Evolutionary conservation across 2,329 filamentous ascomycete genomes (phyloP).

Genomic region (Metarhizium anisopliae): DNA sequence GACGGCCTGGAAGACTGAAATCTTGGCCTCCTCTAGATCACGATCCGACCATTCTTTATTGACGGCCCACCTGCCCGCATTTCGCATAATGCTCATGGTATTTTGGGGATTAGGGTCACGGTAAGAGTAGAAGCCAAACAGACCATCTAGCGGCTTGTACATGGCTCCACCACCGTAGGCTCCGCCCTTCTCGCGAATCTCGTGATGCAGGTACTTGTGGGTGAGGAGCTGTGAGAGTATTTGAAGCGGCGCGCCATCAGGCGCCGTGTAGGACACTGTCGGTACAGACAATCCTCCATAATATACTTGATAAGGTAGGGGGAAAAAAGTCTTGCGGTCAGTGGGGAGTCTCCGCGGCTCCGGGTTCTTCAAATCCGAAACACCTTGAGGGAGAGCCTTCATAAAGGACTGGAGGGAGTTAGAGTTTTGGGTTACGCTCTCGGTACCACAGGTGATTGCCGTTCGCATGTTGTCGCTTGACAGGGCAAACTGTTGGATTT

Average conservation of each 20-base stretch:
- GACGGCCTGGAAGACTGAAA: constrained; percentile 84
- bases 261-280: constrained; percentile 73
- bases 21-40: constrained; percentile 91
- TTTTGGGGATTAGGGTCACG: constrained; percentile 92
- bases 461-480: constrained; percentile 61
- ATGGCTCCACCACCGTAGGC: constrained; percentile 92
- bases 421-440: constrained; percentile 63
- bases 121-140: constrained; percentile 95
- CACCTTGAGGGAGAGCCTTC: constrained; percentile 15
- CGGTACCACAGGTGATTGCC: constrained; percentile 76
- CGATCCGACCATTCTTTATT: constrained; percentile 73
- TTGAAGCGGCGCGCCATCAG: constrained; percentile 70
- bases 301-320: constrained; percentile 93
- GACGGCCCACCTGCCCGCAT: constrained; percentile 73
- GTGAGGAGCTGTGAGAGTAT: constrained; percentile 87
- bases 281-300: constrained; percentile 78
- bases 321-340: constrained; percentile 75
- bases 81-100: constrained; percentile 74
- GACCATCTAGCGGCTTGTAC: constrained; percentile 65
- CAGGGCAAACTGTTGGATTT: constrained; percentile 73
- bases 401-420: constrained; percentile 64
- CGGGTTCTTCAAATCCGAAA: constrained; percentile 30
- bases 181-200: constrained; percentile 95
- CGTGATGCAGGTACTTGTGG: constrained; percentile 92
- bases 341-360: constrained; percentile 28